phyloP scores from a whole-genome alignment of 345 rosid species.

The Cardamine resedifolia region DNA sequence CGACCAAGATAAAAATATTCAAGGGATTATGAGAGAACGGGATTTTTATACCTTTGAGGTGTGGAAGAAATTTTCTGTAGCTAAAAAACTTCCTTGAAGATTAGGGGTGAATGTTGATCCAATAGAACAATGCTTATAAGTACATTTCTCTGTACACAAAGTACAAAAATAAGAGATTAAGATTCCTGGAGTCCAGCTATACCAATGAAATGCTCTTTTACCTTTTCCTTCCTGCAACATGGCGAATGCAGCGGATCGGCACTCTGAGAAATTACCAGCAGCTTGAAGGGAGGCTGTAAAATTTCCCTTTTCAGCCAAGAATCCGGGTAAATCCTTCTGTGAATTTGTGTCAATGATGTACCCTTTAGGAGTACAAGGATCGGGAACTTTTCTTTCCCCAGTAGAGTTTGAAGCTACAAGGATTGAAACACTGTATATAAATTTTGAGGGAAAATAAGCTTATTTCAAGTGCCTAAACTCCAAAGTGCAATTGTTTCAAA shows the following conservation, averaged over 20 bases:
- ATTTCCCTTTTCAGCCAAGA: slow-evolving; percentile 39
- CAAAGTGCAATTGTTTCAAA: not conserved
- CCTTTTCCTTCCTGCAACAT: slow-evolving; percentile 83
- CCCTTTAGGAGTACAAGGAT: slow-evolving; percentile 92
- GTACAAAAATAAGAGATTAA: not conserved
- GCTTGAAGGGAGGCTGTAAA: slow-evolving; percentile 49
- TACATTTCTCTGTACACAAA: slow-evolving; percentile 58
- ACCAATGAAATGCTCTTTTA: slow-evolving; percentile 4
- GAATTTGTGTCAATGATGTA: slow-evolving; percentile 41
- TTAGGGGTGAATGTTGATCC: slow-evolving; percentile 83
- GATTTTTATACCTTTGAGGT: slow-evolving; percentile 69
- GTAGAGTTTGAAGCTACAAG: slow-evolving; percentile 51
- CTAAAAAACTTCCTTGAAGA: slow-evolving; percentile 78
- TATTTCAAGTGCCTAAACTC: not conserved
- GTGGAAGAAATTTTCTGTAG: slow-evolving; percentile 81
- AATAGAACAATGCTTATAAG: slow-evolving; percentile 55
- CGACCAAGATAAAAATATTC: not conserved
- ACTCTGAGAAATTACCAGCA: slow-evolving; percentile 82
- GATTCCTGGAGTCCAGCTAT: not conserved
- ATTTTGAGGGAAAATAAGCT: not conserved
- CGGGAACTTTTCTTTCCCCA: slow-evolving; percentile 41
- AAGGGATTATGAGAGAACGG: not conserved
- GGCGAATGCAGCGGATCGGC: slow-evolving; percentile 67
- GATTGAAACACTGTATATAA: slow-evolving; percentile 11
- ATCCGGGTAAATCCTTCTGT: slow-evolving; percentile 41